Base-by-base conservation (phyloP, 495 filamentous ascomycete genomes). In the Penicillium manginii region DNA sequence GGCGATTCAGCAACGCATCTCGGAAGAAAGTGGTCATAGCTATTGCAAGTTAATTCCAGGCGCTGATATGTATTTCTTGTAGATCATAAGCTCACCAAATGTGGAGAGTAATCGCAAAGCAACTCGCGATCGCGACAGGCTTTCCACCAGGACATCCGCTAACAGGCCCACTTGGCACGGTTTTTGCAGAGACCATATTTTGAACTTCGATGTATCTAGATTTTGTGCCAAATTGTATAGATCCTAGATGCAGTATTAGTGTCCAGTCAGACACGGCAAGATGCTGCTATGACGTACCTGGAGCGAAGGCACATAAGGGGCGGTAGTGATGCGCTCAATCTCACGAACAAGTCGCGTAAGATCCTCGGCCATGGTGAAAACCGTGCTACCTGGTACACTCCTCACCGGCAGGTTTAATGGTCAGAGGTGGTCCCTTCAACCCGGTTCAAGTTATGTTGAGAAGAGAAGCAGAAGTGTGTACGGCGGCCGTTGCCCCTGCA, bases 141-240 rank as follows among this genome's bases (percentile, higher is more conserved):
- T 71, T 43, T 84, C 79, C 15, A 83, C 64, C 37, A 81, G 57
- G 37, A 76, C 63, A 37, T 76, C 70, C 22, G 65, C 75, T 14
- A 84, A 52, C 26, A 69, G 49, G 2, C 68, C 70, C 19, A 81
- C 61, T 54, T 81, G 78, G 57, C 82, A 83, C 29, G 70, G 73
- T 57, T 83, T 83, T 43, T 67, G 72, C 17, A 63, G 52, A 10
- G 71, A 74, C 81, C 81, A 84, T 0, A 58, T 61, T 4, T 58
- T 58, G 3, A 83, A 52, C 6, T 51, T 53, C 4, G 42, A 19
- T 4, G 51, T 14, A 11, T 69, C 40, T 6, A 54, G 31, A 26
- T 61, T 21, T 17, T 72, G 59, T 1, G 71, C 56, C 9, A 78
- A 49, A 7, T 56, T 61, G 55, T 80, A 58, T 14, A 84, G 65